These are phyloP conservation scores for Aspergillus pseudoglaucus DNA, from an alignment of 2,329 filamentous ascomycete species.

Conservation along the genomic window DNA sequence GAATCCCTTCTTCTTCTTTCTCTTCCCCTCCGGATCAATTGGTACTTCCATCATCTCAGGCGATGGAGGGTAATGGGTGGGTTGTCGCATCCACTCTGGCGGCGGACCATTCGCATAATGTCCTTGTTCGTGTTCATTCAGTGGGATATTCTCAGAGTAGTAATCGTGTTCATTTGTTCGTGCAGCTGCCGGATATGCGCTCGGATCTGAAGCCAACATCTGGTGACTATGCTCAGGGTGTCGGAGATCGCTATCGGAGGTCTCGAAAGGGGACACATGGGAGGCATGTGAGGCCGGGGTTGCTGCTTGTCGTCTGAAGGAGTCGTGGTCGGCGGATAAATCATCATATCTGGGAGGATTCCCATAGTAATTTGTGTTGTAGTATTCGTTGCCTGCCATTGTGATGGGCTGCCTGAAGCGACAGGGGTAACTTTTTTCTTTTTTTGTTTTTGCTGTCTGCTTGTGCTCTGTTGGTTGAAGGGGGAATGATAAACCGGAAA, in stretches of 20 bases:
- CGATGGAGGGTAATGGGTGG: slow-evolving; percentile 43
- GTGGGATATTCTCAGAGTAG: slow-evolving; percentile 38
- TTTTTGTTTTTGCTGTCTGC: too few relatives aligned
- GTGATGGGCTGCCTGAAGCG: slow-evolving; percentile 15
- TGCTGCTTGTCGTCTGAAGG: slow-evolving; percentile 28
- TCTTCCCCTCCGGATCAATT: slow-evolving; percentile 11
- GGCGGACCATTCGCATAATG: slow-evolving; percentile 25
- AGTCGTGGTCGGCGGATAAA: slow-evolving; percentile 28
- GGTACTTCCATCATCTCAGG: slow-evolving; percentile 40
- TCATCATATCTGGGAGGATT: slow-evolving; percentile 28
- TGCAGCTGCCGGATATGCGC: slow-evolving; percentile 24
- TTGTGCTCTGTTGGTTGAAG: too few relatives aligned
- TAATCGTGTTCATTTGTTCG: slow-evolving; percentile 27
- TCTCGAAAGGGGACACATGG: slow-evolving; percentile 35
- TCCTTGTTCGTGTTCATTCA: slow-evolving; percentile 27
- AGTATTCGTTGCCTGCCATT: slow-evolving; percentile 64
- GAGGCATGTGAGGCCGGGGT: slow-evolving; percentile 16
- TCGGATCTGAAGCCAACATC: slow-evolving; percentile 28
- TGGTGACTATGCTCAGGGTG: slow-evolving; percentile 32
- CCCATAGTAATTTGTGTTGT: slow-evolving; percentile 41
- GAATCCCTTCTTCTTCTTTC: slow-evolving; percentile 44
- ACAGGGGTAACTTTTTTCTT: not conserved
- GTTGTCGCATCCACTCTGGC: slow-evolving; percentile 38
- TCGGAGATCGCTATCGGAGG: slow-evolving; percentile 38
- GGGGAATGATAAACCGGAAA: too few relatives aligned